These are phyloP conservation scores for Zoysia japonica DNA, from an alignment of 176 grass and related monocot genomes.

Conservation along the genomic window DNA sequence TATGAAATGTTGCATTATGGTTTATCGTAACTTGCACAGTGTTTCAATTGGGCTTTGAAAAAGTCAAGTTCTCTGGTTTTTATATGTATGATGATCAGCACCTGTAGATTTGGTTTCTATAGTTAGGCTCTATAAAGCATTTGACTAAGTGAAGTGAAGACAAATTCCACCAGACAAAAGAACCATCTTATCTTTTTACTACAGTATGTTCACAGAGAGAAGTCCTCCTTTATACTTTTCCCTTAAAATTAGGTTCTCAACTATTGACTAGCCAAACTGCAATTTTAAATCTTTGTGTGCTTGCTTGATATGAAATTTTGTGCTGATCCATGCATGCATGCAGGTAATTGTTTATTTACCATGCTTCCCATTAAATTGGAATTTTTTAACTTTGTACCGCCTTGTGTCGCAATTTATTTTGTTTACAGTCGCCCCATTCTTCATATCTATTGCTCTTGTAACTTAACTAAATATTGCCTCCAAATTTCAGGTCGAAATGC, in stretches of 20 bases:
- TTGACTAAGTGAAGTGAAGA: background rate
- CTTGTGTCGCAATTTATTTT: background rate
- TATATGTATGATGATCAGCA: background rate
- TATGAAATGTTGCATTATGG: background rate
- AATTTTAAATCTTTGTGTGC: background rate
- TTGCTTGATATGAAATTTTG: constrained; percentile 7
- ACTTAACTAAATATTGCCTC: constrained; percentile 17
- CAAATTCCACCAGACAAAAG: constrained; percentile 1
- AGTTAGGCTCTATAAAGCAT: background rate
- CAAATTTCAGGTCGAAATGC: constrained; percentile 56
- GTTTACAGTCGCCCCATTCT: background rate
- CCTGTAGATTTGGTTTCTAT: constrained; percentile 9
- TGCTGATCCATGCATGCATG: background rate
- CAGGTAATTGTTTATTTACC: background rate
- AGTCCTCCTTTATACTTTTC: background rate
- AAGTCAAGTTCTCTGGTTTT: background rate
- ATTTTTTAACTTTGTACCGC: background rate
- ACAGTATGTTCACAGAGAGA: background rate
- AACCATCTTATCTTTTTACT: constrained; percentile 9
- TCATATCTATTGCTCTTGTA: constrained; percentile 11
- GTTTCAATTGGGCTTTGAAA: background rate
- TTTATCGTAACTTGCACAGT: background rate
- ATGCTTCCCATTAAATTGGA: background rate
- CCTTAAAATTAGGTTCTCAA: background rate
- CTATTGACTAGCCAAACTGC: background rate